phyloP scores from a whole-genome alignment of 306 rosid species.

The Fagus sylvatica region DNA sequence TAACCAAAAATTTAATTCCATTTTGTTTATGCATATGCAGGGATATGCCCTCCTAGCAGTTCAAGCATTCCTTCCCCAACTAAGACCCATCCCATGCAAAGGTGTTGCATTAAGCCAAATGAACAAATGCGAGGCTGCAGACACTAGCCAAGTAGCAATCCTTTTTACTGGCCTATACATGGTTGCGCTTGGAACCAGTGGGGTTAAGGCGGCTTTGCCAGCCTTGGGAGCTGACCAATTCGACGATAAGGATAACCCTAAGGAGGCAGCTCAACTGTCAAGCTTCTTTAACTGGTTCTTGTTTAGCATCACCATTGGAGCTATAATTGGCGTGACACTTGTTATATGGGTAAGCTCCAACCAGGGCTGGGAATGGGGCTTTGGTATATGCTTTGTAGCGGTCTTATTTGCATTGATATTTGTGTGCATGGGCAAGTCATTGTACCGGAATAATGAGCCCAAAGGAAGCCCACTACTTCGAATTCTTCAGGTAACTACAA shows the following conservation, averaged over 20 bases:
- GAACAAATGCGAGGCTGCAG: constrained; percentile 45
- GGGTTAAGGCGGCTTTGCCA: constrained; percentile 73
- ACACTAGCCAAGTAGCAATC: constrained; percentile 43
- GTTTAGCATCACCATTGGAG: constrained; percentile 68
- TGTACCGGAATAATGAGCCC: constrained; percentile 58
- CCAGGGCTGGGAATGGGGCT: constrained; percentile 72
- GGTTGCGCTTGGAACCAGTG: constrained; percentile 71
- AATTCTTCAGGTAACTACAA: constrained; percentile 49
- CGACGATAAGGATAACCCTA: constrained; percentile 60
- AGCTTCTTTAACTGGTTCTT: constrained; percentile 90
- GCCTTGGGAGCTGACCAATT: constrained; percentile 86
- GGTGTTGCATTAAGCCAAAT: constrained; percentile 26
- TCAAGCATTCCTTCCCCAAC: constrained; percentile 56
- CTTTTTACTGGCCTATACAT: constrained; percentile 70
- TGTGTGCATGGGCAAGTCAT: constrained; percentile 57
- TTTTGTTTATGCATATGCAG: constrained; percentile 25
- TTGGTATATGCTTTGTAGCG: constrained; percentile 40
- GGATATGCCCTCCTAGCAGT: constrained; percentile 62
- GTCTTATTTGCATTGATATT: constrained; percentile 37
- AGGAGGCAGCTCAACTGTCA: constrained; percentile 55
- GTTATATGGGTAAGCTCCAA: constrained; percentile 64
- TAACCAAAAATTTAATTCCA: no score
- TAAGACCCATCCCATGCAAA: constrained; percentile 66
- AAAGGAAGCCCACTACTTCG: constrained; percentile 72
- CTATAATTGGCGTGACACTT: constrained; percentile 63